phyloP scores from a whole-genome alignment of 1,284 basidiomycete genomes.

The Paramarasmius palmivorus region DNA sequence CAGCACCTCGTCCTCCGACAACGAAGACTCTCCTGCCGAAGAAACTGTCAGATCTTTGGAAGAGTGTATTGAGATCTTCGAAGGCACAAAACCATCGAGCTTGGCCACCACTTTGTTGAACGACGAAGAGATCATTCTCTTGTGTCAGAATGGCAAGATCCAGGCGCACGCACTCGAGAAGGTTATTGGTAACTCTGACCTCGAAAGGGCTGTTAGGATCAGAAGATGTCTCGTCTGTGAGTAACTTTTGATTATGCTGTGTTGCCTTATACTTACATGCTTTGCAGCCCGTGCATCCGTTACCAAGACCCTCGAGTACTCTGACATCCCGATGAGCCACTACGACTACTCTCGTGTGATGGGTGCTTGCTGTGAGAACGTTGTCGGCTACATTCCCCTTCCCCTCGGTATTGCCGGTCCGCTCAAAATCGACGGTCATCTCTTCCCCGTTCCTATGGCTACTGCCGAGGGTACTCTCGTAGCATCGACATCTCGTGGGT shows the following conservation, averaged over 20 bases:
- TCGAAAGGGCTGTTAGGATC: conserved; percentile 86
- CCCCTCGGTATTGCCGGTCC: conserved; percentile 98
- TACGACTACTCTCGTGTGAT: conserved; percentile 96
- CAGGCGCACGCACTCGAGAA: conserved; percentile 95
- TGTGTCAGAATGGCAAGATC: conserved; percentile 93
- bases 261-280: conserved; percentile 15
- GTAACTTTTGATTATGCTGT: conserved; percentile 29
- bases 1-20: not conserved
- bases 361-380: conserved; percentile 99
- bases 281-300: conserved; percentile 77
- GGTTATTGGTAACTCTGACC: conserved; percentile 62
- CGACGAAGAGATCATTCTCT: conserved; percentile 91
- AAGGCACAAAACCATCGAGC: conserved; percentile 72
- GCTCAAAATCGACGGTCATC: conserved; percentile 85
- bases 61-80: conserved; percentile 85
- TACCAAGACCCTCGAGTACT: conserved; percentile 85
- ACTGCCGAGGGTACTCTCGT: conserved; percentile 99
- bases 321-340: conserved; percentile 79
- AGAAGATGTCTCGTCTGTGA: conserved; percentile 89
- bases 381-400: conserved; percentile 95
- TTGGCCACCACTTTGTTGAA: conserved; percentile 64
- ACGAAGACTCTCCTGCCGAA: conserved; percentile 7
- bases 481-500: conserved; percentile 95
- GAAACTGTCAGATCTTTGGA: conserved; percentile 60
- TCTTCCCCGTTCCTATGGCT: conserved; percentile 96